Evolutionary conservation across 371 early-diverging fungal species (phyloP).

Genomic region (Capillidium heterosporum): DNA sequence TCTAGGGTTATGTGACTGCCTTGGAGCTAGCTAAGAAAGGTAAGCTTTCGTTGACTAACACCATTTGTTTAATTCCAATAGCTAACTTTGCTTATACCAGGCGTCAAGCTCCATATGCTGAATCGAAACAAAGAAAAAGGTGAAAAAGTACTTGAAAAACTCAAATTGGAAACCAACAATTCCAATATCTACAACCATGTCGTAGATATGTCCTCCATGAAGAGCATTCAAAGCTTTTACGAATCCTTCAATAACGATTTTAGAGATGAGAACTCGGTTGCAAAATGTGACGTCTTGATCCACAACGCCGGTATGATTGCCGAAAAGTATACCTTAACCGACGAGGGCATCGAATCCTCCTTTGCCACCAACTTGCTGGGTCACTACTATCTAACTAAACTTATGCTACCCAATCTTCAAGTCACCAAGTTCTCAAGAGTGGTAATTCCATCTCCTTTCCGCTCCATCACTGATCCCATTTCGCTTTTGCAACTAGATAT

Average conservation of each 20-base stretch:
- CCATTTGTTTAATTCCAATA: not conserved
- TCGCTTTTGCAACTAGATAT: not conserved
- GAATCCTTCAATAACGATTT: not conserved
- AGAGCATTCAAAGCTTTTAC: not conserved
- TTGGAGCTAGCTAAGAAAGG: not conserved
- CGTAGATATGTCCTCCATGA: not conserved
- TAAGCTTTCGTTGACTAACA: not conserved
- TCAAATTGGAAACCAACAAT: not conserved
- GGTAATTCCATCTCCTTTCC: not conserved
- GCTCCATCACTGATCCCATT: too few relatives aligned
- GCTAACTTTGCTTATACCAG: not conserved
- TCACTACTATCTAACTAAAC: slow-evolving; percentile 5
- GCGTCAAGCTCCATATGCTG: slow-evolving; percentile 4
- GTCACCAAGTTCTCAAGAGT: not conserved
- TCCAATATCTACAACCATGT: not conserved
- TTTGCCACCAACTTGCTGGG: slow-evolving; percentile 6
- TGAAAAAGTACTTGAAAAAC: slow-evolving; percentile 3
- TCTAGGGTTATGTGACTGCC: slow-evolving; percentile 4
- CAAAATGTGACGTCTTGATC: not conserved
- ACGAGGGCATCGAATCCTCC: slow-evolving; percentile 5
- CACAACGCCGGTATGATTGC: slow-evolving; percentile 7
- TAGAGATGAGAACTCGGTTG: not conserved
- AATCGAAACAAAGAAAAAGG: slow-evolving; percentile 3
- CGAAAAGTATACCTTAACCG: not conserved
- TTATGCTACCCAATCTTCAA: slow-evolving; percentile 1